phyloP scores from a whole-genome alignment of 352 stramenopile species.

The Globisporangium nodosum region DNA sequence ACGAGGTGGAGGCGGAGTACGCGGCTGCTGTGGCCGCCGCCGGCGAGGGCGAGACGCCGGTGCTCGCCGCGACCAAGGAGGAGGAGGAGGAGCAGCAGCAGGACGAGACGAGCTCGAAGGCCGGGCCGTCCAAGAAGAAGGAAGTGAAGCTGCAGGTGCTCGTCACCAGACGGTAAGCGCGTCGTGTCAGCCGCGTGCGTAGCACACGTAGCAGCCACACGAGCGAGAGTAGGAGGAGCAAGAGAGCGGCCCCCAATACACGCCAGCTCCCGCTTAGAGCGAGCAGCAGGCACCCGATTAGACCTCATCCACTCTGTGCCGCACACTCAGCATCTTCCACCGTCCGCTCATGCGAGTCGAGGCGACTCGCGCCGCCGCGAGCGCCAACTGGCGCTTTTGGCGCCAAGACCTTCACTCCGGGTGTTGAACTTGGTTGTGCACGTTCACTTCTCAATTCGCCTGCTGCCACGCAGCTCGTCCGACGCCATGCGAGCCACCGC shows the following conservation, averaged over 20 bases:
- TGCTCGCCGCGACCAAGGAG: constrained; percentile 12
- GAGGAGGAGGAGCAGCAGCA: constrained; percentile 16
- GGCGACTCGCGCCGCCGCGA: not conserved
- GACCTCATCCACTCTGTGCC: not conserved
- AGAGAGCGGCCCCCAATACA: not conserved
- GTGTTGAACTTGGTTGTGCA: not conserved
- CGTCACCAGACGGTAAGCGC: constrained; percentile 59
- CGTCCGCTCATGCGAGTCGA: no score
- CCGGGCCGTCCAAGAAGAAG: constrained; percentile 65
- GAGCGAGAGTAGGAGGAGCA: not conserved
- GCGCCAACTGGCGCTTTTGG: not conserved
- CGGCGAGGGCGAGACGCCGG: constrained; percentile 16
- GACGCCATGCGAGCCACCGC: constrained; percentile 1
- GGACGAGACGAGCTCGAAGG: constrained; percentile 24
- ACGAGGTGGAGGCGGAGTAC: constrained; percentile 68
- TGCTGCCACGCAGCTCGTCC: not conserved
- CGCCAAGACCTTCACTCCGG: not conserved
- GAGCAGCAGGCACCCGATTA: not conserved
- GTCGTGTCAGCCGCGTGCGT: not conserved
- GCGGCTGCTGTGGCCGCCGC: constrained; percentile 17
- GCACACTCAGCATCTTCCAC: no score
- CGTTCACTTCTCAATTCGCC: not conserved
- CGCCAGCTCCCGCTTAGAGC: not conserved
- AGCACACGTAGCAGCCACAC: not conserved
- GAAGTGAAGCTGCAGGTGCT: constrained; percentile 59